phyloP scores from a whole-genome alignment of 2,329 filamentous ascomycete genomes.

The Lachnellula cervina region DNA sequence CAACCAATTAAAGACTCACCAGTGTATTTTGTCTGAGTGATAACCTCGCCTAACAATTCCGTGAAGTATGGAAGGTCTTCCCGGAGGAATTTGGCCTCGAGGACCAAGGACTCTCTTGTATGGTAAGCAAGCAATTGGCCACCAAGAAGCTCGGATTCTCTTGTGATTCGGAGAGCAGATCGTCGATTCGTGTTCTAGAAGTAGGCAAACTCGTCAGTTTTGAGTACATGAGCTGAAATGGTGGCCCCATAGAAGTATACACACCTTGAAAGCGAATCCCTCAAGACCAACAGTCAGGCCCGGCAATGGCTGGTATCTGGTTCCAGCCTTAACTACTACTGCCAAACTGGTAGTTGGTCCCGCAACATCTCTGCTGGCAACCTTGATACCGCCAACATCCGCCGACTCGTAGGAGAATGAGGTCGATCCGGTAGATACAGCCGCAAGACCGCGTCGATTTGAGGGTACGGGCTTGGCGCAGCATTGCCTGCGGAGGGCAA shows the following conservation, averaged over 20 bases:
- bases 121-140: conserved; percentile 84
- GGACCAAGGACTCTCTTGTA: conserved; percentile 85
- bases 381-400: conserved; percentile 83
- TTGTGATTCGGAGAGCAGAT: conserved; percentile 85
- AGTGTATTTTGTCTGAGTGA: conserved; percentile 81
- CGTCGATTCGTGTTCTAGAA: conserved; percentile 75
- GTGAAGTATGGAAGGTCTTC: conserved; percentile 96
- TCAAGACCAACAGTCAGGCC: conserved; percentile 86
- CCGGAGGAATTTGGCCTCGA: conserved; percentile 92
- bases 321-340: conserved; percentile 89
- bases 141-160: conserved; percentile 93
- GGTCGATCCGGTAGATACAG: conserved; percentile 58
- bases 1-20: conserved; percentile 44
- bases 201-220: conserved; percentile 10
- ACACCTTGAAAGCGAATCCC: conserved; percentile 92
- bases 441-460: conserved; percentile 58
- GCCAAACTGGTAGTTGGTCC: conserved; percentile 88
- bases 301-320: conserved; percentile 84
- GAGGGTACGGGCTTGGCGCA: conserved; percentile 43
- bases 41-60: conserved; percentile 89
- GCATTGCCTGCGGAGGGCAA: conserved; percentile 55
- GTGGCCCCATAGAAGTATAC: conserved; percentile 36
- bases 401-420: conserved; percentile 84
- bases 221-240: not conserved
- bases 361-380: conserved; percentile 83